phyloP scores from a whole-genome alignment of 1,139 yeast genomes.

The Suhomyces maxii region DNA sequence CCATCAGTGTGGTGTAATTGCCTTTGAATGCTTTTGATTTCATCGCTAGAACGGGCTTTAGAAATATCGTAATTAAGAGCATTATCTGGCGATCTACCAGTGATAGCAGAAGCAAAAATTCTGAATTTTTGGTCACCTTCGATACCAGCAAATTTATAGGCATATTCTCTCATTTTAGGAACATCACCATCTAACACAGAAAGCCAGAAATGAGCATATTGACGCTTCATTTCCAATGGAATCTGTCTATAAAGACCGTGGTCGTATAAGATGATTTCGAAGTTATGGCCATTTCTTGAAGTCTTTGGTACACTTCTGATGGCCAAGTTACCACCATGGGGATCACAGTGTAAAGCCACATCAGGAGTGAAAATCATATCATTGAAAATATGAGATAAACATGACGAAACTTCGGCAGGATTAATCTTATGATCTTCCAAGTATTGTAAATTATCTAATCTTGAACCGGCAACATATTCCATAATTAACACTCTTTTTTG shows the following conservation, averaged over 20 bases:
- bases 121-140: conserved; percentile 72
- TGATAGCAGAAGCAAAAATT: conserved; percentile 87
- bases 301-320: conserved; percentile 49
- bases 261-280: conserved; percentile 88
- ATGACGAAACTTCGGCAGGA: conserved; percentile 75
- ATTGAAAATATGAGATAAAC: conserved; percentile 87
- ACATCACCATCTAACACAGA: conserved; percentile 75
- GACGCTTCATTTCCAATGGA: conserved; percentile 71
- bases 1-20: conserved; percentile 59
- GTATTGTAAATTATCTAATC: conserved; percentile 75
- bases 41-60: conserved; percentile 52
- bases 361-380: conserved; percentile 93
- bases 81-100: conserved; percentile 66
- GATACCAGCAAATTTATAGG: conserved; percentile 79
- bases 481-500: conserved; percentile 72
- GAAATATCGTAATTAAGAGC: conserved; percentile 51
- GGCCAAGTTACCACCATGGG: conserved; percentile 96
- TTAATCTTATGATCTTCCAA: conserved; percentile 64
- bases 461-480: conserved; percentile 83
- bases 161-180: conserved; percentile 66
- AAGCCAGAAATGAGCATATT: conserved; percentile 91
- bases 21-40: conserved; percentile 60
- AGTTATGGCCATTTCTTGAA: conserved; percentile 59
- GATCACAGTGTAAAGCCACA: conserved; percentile 94
- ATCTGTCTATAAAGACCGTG: conserved; percentile 92